Conservation (phyloP, 2,329 filamentous ascomycete species). For the Trichoderma guizhouense region DNA sequence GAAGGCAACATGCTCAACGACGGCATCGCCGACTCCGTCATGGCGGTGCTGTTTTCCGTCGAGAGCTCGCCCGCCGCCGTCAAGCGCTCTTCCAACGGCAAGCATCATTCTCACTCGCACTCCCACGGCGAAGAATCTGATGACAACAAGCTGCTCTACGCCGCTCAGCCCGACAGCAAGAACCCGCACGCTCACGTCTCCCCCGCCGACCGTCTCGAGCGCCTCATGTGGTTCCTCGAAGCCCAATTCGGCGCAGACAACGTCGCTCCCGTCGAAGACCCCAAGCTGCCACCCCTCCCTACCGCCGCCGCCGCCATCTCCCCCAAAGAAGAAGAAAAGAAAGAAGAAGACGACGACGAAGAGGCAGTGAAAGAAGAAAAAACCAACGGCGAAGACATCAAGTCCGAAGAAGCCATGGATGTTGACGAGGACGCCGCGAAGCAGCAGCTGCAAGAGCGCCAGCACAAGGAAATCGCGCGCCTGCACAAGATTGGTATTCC, state of each 20-base stretch:
- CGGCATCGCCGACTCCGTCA: conserved; percentile 93
- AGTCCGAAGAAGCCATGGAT: not conserved
- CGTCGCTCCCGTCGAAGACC: conserved; percentile 68
- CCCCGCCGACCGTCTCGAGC: conserved; percentile 73
- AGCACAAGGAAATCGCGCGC: conserved; percentile 69
- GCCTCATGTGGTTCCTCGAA: conserved; percentile 94
- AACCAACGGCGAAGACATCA: not conserved
- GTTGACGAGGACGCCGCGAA: not conserved
- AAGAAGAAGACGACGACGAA: not conserved
- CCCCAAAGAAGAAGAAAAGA: conserved; percentile 23
- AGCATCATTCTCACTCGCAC: conserved; percentile 35
- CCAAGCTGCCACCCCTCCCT: conserved; percentile 50
- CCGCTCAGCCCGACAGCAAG: conserved; percentile 38
- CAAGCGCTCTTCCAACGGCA: conserved; percentile 54
- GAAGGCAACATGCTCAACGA: conserved; percentile 98
- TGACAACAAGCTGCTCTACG: conserved; percentile 31
- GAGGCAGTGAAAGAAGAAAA: not conserved
- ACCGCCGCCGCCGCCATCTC: not conserved
- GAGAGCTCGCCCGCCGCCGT: conserved; percentile 94
- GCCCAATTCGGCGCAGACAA: conserved; percentile 88
- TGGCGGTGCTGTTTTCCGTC: conserved; percentile 86
- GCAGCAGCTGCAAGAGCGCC: conserved; percentile 49
- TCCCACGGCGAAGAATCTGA: not conserved
- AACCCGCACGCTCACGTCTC: conserved; percentile 74
- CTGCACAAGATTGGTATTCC: conserved; percentile 83